Percentiles rank a stretch among this genome's conserved stretches.
These are phyloP conservation scores for Lentinula raphanica DNA, from an alignment of 768 basidiomycete species.

Conservation along the genomic window DNA sequence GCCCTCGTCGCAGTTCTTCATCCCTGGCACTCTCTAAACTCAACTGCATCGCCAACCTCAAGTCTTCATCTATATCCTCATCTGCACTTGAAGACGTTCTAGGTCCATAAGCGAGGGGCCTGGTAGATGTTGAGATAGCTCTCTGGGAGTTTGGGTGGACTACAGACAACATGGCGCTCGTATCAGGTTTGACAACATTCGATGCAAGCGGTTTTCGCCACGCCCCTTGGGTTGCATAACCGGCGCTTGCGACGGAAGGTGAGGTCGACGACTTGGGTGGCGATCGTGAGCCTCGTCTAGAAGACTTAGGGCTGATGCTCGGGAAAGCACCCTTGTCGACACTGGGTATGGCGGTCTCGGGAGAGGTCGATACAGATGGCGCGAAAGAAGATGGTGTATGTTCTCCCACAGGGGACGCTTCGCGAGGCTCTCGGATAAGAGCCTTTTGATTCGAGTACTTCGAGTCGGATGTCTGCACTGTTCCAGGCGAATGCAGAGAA, in stretches of 20 bases:
- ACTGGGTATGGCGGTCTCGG: background rate
- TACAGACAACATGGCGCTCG: background rate
- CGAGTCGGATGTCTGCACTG: conserved; percentile 7
- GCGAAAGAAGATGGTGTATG: conserved; percentile 24
- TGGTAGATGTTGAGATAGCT: background rate
- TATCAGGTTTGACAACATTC: background rate
- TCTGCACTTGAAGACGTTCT: background rate
- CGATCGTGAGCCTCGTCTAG: background rate
- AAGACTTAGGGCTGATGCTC: background rate
- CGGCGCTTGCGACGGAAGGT: background rate
- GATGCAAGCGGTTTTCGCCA: conserved; percentile 2
- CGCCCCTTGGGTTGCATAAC: background rate
- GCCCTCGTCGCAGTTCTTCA: conserved; percentile 43
- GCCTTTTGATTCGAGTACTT: conserved; percentile 44
- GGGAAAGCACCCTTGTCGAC: background rate
- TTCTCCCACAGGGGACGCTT: conserved; percentile 37
- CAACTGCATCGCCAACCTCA: conserved; percentile 61
- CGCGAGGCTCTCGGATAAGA: conserved; percentile 54
- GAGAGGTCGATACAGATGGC: conserved; percentile 25
- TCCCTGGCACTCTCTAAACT: conserved; percentile 43
- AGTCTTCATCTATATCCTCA: conserved; percentile 45
- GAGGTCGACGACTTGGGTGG: background rate
- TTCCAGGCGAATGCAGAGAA: conserved; percentile 17
- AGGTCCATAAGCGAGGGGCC: background rate
- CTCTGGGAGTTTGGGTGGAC: background rate